These are phyloP conservation scores for Schizochytrium sp. DNA, from an alignment of 108 stramenopile genomes.

Conservation along the genomic window DNA sequence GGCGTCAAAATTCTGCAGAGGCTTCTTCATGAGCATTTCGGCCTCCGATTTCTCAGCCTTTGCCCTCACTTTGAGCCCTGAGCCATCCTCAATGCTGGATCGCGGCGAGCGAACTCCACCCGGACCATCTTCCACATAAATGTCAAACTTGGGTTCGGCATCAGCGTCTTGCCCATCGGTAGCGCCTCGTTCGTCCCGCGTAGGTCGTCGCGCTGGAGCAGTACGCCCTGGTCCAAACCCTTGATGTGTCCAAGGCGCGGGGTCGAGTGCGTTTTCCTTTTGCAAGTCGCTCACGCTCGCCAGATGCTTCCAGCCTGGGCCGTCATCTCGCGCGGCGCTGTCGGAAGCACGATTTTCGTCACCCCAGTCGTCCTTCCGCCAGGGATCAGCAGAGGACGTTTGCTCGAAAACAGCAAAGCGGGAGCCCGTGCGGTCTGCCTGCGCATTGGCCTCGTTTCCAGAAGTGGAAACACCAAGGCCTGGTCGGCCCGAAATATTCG, in stretches of 20 bases:
- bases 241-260: neutral
- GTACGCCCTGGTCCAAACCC: neutral
- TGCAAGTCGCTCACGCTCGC: neutral
- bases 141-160: neutral
- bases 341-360: neutral
- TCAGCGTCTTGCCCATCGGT: neutral
- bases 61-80: neutral
- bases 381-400: neutral
- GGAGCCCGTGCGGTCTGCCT: neutral
- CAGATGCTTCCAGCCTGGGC: neutral
- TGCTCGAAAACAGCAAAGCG: neutral
- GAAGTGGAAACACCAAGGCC: neutral
- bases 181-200: neutral
- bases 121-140: neutral
- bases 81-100: neutral
- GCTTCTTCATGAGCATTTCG: constrained; percentile 14
- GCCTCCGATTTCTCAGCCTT: neutral
- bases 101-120: neutral
- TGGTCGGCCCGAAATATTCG: neutral
- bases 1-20: neutral
- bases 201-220: neutral
- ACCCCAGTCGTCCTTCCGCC: constrained; percentile 8
- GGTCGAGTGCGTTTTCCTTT: neutral
- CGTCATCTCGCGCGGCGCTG: neutral
- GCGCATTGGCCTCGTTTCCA: neutral